Conservation (phyloP, 2,329 filamentous ascomycete genomes). For the Chalaropsis thielavioides region DNA sequence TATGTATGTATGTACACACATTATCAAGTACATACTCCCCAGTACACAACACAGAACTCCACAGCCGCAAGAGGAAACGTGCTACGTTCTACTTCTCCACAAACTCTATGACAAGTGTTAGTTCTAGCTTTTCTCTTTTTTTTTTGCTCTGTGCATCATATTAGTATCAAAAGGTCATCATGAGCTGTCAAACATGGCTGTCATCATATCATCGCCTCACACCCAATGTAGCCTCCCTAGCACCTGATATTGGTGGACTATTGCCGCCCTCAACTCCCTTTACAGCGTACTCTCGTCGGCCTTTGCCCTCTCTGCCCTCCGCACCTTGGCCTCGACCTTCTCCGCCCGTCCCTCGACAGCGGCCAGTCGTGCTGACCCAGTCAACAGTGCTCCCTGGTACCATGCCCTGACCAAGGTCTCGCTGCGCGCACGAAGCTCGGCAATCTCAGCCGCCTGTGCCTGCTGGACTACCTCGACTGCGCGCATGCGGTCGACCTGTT, state of each 20-base stretch:
- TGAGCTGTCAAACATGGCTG: no score
- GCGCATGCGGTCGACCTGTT: constrained; percentile 47
- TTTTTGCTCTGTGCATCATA: no score
- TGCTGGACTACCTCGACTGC: constrained; percentile 45
- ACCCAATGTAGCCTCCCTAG: background rate
- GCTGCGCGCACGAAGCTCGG: constrained; percentile 47
- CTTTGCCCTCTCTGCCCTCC: constrained; percentile 46
- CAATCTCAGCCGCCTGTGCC: constrained; percentile 47
- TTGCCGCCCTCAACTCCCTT: constrained; percentile 12
- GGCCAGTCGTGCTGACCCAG: constrained; percentile 53
- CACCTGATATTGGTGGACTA: background rate
- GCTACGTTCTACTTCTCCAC: no score
- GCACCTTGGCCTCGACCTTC: constrained; percentile 49
- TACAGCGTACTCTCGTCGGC: constrained; percentile 33
- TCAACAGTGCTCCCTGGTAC: constrained; percentile 60
- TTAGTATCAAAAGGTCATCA: no score
- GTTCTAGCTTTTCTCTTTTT: no score
- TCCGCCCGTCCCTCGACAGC: constrained; percentile 55
- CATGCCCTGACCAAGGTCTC: constrained; percentile 50
- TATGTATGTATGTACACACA: no score
- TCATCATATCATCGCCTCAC: no score
- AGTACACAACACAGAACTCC: no score
- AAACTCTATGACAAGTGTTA: no score
- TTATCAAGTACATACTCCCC: no score
- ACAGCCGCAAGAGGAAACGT: no score